Evolutionary conservation across 257 asterid genomes (phyloP), one percentile per base, ranked within the genome.

Genomic region (Perilla frutescens): DNA sequence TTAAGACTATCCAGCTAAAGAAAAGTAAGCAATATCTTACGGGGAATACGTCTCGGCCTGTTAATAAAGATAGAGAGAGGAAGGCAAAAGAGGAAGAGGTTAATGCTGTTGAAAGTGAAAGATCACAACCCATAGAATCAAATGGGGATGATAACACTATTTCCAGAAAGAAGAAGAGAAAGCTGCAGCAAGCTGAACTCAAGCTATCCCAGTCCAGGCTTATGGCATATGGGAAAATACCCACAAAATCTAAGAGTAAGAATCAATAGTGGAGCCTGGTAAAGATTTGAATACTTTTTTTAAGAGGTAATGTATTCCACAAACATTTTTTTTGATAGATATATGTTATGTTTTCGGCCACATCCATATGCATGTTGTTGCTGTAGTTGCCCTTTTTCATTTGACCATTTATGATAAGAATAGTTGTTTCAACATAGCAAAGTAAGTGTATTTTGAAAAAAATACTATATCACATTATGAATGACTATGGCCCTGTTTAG

Each of bases 211-310:
- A 1, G 5, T 3, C 72, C 1, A 87, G 92, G 84, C 91, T 78
- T 71, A 55, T 55, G 80, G 91, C 96, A 15, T 93, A 88, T 76
- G 88, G 90, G 76, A 84, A 67, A 77, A 81, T 70, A 62, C 82
- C 78, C 5, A 34, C 88, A 10, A 87, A 83, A 71, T 55, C 89
- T n/a, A 86, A 84, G 84, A 82, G 81, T 39, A 86, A 81, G 86
- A 88, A 87, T 47, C 84, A 81, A 43, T 65, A 80, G 72, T 59
- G 66, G 62, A 44, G 55, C 43, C 10, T 39, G 74, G 62, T 9
- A 29, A 47, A 43, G 58, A 62, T 66, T 71, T 44, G 40, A 57
- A 37, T 6, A 8, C 75, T 65, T 71, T n/a, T 4, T 59, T 26
- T 5, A 6, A 32, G 48, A 51, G 75, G 57, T 51, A 15, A 59